These are phyloP conservation scores for Skeletonema grethae DNA, from an alignment of 108 stramenopile species.

Conservation along the genomic window DNA sequence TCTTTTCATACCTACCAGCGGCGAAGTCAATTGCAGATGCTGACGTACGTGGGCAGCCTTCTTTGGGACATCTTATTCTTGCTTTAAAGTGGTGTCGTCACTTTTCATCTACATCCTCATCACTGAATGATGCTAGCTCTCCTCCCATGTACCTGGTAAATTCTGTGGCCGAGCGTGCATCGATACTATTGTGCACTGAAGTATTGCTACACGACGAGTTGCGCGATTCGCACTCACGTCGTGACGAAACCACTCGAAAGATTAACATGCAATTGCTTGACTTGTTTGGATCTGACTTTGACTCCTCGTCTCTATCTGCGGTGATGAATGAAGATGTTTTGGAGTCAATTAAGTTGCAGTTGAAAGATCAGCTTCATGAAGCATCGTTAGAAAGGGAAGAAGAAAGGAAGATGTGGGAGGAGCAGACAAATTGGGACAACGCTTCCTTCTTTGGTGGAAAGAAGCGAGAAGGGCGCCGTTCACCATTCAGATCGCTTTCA, in stretches of 20 bases:
- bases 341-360: constrained; percentile 13
- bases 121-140: not conserved
- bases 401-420: constrained; percentile 40
- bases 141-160: constrained; percentile 11
- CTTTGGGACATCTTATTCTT: constrained; percentile 62
- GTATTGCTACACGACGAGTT: constrained; percentile 55
- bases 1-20: constrained; percentile 46
- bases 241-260: constrained; percentile 19
- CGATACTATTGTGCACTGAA: constrained; percentile 59
- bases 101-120: constrained; percentile 1
- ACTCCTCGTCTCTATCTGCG: not conserved
- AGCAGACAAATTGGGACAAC: constrained; percentile 32
- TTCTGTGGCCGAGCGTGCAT: constrained; percentile 55
- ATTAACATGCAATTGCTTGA: constrained; percentile 68
- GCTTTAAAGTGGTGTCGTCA: constrained; percentile 69
- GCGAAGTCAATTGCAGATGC: constrained; percentile 53
- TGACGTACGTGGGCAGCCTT: constrained; percentile 21
- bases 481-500: constrained; percentile 33
- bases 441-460: constrained; percentile 35
- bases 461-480: constrained; percentile 41
- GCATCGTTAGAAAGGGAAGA: constrained; percentile 29
- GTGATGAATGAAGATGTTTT: constrained; percentile 20
- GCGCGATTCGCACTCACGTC: not conserved
- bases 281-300: constrained; percentile 46
- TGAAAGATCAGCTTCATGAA: constrained; percentile 22